phyloP scores from a whole-genome alignment of 2,329 filamentous ascomycete species.

The Periconia sp. region DNA sequence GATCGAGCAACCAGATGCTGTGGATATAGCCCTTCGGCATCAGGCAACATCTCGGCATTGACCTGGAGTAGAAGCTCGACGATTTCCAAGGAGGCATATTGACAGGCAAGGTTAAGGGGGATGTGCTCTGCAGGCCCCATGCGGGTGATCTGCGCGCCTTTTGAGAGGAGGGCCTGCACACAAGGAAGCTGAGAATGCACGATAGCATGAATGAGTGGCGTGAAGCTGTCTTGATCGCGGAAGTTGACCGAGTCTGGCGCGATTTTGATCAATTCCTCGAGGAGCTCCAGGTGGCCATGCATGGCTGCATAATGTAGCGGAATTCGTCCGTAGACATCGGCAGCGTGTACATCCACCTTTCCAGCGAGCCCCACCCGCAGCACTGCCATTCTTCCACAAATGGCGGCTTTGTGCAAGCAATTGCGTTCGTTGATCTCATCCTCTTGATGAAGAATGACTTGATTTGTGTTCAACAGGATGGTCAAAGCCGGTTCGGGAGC shows the following conservation, averaged over 20 bases:
- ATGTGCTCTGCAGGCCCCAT: slow-evolving; percentile 87
- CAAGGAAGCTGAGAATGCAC: slow-evolving; percentile 82
- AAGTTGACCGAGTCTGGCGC: slow-evolving; percentile 77
- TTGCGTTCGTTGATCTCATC: slow-evolving; percentile 98
- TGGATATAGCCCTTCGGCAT: slow-evolving; percentile 95
- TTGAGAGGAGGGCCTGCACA: slow-evolving; percentile 74
- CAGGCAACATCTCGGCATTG: slow-evolving; percentile 80
- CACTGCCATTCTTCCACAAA: slow-evolving; percentile 82
- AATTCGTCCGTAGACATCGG: slow-evolving; percentile 91
- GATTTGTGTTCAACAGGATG: slow-evolving; percentile 74
- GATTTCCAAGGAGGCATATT: slow-evolving; percentile 83
- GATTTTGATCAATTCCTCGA: slow-evolving; percentile 69
- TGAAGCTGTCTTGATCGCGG: slow-evolving; percentile 97
- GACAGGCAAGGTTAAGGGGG: slow-evolving; percentile 90
- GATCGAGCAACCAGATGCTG: slow-evolving; percentile 94
- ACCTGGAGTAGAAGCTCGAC: slow-evolving; percentile 82
- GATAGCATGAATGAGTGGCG: slow-evolving; percentile 90
- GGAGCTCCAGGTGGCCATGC: slow-evolving; percentile 85
- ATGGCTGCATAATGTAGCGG: slow-evolving; percentile 96
- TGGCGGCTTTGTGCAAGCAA: slow-evolving; percentile 93
- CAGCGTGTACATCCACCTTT: slow-evolving; percentile 74
- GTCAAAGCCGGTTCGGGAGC: slow-evolving; percentile 76
- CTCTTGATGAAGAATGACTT: slow-evolving; percentile 89
- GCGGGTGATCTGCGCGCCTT: slow-evolving; percentile 83
- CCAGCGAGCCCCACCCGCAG: slow-evolving; percentile 73